A percentile compares a stretch with the other conserved stretches of the same genome.
Evolutionary conservation across 352 stramenopile species (phyloP).

Genomic region (Pythium graminicola): DNA sequence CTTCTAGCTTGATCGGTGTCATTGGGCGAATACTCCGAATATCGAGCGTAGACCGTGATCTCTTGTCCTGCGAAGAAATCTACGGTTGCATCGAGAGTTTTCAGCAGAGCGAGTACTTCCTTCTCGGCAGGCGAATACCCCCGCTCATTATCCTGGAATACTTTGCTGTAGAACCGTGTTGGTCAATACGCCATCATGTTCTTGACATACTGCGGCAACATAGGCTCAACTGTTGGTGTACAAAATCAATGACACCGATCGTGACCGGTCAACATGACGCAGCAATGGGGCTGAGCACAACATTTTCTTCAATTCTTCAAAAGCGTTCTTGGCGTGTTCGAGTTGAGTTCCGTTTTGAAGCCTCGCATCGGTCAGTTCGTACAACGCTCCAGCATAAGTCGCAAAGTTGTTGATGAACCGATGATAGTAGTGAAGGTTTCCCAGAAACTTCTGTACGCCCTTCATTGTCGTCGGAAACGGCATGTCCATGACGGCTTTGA

Average conservation of each 20-base stretch:
- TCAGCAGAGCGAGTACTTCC: conserved; percentile 17
- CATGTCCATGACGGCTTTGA: not conserved
- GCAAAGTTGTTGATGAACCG: conserved; percentile 18
- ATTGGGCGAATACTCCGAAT: not conserved
- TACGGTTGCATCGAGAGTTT: not conserved
- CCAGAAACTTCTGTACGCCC: conserved; percentile 18
- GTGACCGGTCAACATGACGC: not conserved
- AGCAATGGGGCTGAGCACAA: not conserved
- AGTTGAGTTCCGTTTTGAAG: conserved; percentile 3
- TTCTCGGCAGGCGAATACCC: conserved; percentile 4
- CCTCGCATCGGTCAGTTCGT: conserved; percentile 11
- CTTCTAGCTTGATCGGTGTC: not conserved
- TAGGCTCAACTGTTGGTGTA: conserved; percentile 16
- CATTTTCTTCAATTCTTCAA: conserved; percentile 14
- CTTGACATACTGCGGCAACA: conserved; percentile 7
- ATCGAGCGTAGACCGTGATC: conserved; percentile 8
- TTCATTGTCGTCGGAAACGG: conserved; percentile 13
- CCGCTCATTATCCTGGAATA: conserved; percentile 7
- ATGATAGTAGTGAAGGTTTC: conserved; percentile 16
- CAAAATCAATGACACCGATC: conserved; percentile 4
- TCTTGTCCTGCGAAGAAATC: not conserved
- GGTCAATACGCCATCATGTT: conserved; percentile 2
- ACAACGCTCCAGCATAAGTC: not conserved
- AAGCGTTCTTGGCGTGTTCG: not conserved
- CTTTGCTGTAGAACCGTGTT: conserved; percentile 10